Evolutionary conservation across 2,329 filamentous ascomycete species (phyloP).

Genomic region (Chalaropsis thielavioides): DNA sequence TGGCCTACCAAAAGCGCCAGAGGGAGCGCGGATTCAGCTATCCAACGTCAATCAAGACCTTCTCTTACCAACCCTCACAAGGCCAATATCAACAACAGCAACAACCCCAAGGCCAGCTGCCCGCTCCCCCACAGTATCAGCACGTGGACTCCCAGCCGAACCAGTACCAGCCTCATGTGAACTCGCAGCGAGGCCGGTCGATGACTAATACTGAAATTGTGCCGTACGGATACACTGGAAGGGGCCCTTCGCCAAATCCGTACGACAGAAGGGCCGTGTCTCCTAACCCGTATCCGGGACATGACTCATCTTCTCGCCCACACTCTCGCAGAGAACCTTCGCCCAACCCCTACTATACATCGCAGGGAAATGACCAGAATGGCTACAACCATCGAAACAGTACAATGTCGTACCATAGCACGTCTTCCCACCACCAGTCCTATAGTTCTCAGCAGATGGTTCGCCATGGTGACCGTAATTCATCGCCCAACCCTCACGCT

Average conservation of each 20-base stretch:
- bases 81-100: slow-evolving; percentile 20
- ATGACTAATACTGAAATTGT: slow-evolving; percentile 17
- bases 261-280: not conserved
- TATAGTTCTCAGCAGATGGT: slow-evolving; percentile 11
- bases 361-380: slow-evolving; percentile 9
- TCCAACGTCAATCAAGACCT: slow-evolving; percentile 23
- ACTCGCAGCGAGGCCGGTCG: slow-evolving; percentile 10
- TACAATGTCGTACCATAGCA: slow-evolving; percentile 5
- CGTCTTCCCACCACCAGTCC: not conserved
- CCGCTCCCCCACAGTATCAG: slow-evolving; percentile 18
- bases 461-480: slow-evolving; percentile 9
- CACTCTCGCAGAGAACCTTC: not conserved
- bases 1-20: slow-evolving; percentile 41
- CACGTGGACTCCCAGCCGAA: not conserved
- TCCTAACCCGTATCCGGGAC: not conserved
- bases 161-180: not conserved
- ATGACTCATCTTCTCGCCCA: slow-evolving; percentile 7
- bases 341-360: slow-evolving; percentile 7
- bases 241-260: slow-evolving; percentile 8
- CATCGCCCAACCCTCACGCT: slow-evolving; percentile 7
- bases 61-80: slow-evolving; percentile 23
- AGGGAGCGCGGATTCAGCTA: slow-evolving; percentile 34
- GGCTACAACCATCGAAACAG: slow-evolving; percentile 8
- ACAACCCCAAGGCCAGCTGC: slow-evolving; percentile 22
- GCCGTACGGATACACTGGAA: slow-evolving; percentile 16